phyloP scores from a whole-genome alignment of 257 asterid species.

The Jaltomata sinuosa region DNA sequence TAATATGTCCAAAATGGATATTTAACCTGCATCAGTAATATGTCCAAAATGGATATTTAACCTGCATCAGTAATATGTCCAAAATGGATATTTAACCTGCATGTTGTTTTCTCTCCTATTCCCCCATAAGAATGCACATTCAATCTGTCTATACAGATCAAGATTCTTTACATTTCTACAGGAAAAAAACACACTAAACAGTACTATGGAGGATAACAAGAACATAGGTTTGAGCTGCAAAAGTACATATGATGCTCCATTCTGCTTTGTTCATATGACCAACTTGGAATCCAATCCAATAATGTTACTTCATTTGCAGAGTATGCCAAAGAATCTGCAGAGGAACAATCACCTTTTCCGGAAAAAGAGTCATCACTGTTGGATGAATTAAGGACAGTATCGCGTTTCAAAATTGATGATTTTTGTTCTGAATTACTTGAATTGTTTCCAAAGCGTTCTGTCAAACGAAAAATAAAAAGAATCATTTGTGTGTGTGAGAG shows the following conservation, averaged over 20 bases:
- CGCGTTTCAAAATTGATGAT: not conserved
- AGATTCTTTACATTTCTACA: not conserved
- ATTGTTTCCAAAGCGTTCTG: not conserved
- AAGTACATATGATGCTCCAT: constrained; percentile 5
- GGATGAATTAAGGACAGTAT: not conserved
- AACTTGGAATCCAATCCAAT: constrained; percentile 15
- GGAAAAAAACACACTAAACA: too few relatives aligned
- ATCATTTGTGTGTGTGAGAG: not conserved
- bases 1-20: too few relatives aligned
- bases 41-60: too few relatives aligned
- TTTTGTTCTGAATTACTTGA: not conserved
- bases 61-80: too few relatives aligned
- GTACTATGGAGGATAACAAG: not conserved
- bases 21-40: too few relatives aligned
- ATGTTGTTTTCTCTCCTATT: not conserved
- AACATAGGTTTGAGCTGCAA: not conserved
- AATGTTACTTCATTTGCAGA: constrained; percentile 4
- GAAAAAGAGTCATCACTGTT: not conserved
- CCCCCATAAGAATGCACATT: not conserved
- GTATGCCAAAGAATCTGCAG: constrained; percentile 1
- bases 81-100: not conserved
- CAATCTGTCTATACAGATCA: not conserved
- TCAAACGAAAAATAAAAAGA: not conserved
- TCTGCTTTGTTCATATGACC: not conserved
- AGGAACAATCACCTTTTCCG: not conserved